These are phyloP conservation scores for Ophiocordyceps camponoti-floridani DNA, from an alignment of 2,329 filamentous ascomycete genomes.

Conservation along the genomic window DNA sequence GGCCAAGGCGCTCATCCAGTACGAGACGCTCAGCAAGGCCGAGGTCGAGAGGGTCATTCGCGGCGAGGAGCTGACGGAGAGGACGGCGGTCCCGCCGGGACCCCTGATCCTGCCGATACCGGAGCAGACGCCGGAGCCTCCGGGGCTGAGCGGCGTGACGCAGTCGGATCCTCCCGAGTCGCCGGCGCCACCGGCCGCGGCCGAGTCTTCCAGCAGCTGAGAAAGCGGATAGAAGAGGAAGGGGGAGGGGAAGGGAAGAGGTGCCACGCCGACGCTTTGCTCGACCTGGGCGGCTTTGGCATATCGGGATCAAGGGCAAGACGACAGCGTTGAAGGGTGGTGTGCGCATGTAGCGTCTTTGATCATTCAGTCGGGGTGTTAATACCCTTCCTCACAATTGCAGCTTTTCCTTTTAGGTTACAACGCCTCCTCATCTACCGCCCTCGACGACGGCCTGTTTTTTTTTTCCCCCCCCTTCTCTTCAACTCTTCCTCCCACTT, in stretches of 20 bases:
- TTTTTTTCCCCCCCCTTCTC: not conserved
- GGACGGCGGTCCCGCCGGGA: constrained; percentile 37
- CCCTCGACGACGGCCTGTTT: too few relatives aligned
- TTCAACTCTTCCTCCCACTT: too few relatives aligned
- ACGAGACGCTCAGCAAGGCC: constrained; percentile 76
- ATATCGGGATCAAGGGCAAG: not conserved
- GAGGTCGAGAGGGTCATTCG: constrained; percentile 84
- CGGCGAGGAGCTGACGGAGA: constrained; percentile 63
- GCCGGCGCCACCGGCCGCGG: constrained; percentile 16
- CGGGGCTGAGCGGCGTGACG: constrained; percentile 15
- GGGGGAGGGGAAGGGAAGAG: too few relatives aligned
- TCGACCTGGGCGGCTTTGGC: not conserved
- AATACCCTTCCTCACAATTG: not conserved
- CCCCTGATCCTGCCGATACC: constrained; percentile 21
- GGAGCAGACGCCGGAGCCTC: constrained; percentile 14
- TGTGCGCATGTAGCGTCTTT: not conserved
- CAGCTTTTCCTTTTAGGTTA: not conserved
- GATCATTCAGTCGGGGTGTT: not conserved
- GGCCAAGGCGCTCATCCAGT: constrained; percentile 78
- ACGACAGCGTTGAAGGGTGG: not conserved
- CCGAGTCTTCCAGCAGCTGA: constrained; percentile 1
- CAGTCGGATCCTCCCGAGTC: constrained; percentile 14
- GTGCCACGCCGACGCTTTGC: not conserved
- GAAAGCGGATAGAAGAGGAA: not conserved
- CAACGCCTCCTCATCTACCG: too few relatives aligned